Base-by-base conservation (phyloP, 2,329 filamentous ascomycete genomes). In the Clarireedia homoeocarpa region DNA sequence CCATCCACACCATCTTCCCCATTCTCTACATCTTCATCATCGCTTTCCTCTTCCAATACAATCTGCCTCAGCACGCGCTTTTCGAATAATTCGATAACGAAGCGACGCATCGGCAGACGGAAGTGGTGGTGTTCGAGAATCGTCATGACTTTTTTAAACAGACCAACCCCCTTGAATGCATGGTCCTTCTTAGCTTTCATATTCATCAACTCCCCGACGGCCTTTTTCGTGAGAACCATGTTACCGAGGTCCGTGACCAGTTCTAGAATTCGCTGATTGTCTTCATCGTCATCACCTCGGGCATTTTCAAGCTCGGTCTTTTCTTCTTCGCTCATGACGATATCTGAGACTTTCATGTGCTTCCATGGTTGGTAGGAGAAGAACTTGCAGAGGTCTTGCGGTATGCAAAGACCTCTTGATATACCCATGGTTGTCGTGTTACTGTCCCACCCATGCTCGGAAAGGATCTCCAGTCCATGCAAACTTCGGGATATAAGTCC, bases 81-180 rank as follows among this genome's bases (percentile, higher is more conserved):
- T 67, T 97, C 92, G 66, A 99, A 99, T 23, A 99, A 74, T 68
- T 97, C 94, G 58, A 97, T 85, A 38, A 96, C 88, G 72, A 96
- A 91, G 47, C 92, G 85, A 59, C 92, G 86, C 27, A 95, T 88
- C 1, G 86, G 86, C 2, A 99, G 79, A 23, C 91, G 83, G 71
- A 94, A 97, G 68, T 95, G 90, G 65, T 96, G 92, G 63, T 83
- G 85, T 71, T 96, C 91, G 58, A 99, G 78, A 49, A 97, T 78
- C 7, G 83, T 81, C 76, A 99, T 85, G 48, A 94, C 85, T 67
- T 91, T 89, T 63, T 85, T 85, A 74, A 97, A 97, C 44, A 99
- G 80, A 5, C 79, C 77, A 5, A 86, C 82, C 65, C 88, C 86
- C 39, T 81, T 80, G 69, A 99, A 96, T 0, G 85, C 84, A 1